These are phyloP conservation scores for Sporothrix brunneoviolacea DNA, from an alignment of 2,329 filamentous ascomycete genomes.

Conservation along the genomic window DNA sequence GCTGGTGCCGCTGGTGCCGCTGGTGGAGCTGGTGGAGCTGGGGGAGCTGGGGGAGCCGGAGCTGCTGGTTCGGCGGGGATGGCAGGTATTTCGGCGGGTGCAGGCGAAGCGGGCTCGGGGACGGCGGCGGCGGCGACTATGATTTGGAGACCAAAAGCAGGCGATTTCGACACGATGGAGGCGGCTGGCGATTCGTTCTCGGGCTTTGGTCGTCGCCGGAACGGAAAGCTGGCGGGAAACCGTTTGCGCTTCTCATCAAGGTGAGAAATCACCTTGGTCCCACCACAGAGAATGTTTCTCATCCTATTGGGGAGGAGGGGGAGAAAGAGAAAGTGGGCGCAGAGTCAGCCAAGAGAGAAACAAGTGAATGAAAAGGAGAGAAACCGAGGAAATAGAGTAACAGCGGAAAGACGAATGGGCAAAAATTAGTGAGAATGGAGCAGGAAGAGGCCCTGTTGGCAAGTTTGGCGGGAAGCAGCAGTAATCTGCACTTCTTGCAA, in stretches of 20 bases:
- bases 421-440: not conserved
- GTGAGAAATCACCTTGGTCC: not conserved
- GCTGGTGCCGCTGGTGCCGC: too few relatives aligned
- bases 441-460: too few relatives aligned
- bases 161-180: not conserved
- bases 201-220: constrained; percentile 1
- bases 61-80: not conserved
- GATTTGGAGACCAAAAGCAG: too few relatives aligned
- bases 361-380: not conserved
- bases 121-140: too few relatives aligned
- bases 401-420: not conserved
- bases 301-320: not conserved
- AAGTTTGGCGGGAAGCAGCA: too few relatives aligned
- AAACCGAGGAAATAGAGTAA: not conserved
- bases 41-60: too few relatives aligned
- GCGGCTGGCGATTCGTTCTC: not conserved
- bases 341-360: not conserved
- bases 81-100: not conserved
- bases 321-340: not conserved
- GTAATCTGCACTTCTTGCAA: too few relatives aligned
- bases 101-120: not conserved
- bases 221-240: not conserved
- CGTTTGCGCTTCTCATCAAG: constrained; percentile 8
- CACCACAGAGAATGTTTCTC: constrained; percentile 9
- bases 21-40: too few relatives aligned